These are phyloP conservation scores for Vanderwaltozyma polyspora DNA, from an alignment of 805 yeast species.

Conservation along the genomic window DNA sequence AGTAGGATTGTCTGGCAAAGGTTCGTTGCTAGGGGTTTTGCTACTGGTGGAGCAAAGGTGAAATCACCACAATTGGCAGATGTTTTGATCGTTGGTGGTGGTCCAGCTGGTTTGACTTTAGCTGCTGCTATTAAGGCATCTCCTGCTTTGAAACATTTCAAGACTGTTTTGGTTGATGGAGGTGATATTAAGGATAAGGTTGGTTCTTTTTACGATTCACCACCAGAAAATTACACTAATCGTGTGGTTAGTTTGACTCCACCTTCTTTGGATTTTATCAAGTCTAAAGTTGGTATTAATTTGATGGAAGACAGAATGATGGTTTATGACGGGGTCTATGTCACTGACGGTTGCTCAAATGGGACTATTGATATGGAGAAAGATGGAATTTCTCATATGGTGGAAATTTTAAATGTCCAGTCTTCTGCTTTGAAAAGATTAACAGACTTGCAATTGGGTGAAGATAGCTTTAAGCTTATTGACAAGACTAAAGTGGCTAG, in stretches of 20 bases:
- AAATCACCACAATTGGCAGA: conserved; percentile 39
- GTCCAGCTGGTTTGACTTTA: conserved; percentile 89
- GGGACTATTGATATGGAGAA: conserved; percentile 62
- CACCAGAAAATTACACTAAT: conserved; percentile 49
- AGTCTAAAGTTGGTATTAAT: conserved; percentile 67
- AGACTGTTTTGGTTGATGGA: conserved; percentile 66
- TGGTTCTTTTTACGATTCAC: conserved; percentile 28
- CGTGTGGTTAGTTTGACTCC: conserved; percentile 84
- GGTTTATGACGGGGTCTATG: conserved; percentile 69
- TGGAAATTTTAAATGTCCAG: conserved; percentile 79
- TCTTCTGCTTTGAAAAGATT: conserved; percentile 51
- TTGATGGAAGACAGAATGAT: conserved; percentile 62
- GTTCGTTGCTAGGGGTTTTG: conserved; percentile 7
- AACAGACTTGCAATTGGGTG: conserved; percentile 29
- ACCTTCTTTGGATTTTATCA: conserved; percentile 53
- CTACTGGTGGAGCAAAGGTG: too few relatives aligned
- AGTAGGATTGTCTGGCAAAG: neutral
- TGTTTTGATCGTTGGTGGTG: conserved; percentile 87
- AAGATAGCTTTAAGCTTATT: conserved; percentile 31
- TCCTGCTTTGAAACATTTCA: conserved; percentile 45
- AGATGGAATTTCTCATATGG: conserved; percentile 64
- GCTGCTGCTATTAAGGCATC: conserved; percentile 71
- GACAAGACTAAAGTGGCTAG: conserved; percentile 60
- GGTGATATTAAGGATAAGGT: conserved; percentile 42
- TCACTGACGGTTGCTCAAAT: conserved; percentile 72